Evolutionary conservation across 1,139 yeast species (phyloP), one percentile per base, ranked within the genome.

Genomic region (Lodderomyces elongisporus): DNA sequence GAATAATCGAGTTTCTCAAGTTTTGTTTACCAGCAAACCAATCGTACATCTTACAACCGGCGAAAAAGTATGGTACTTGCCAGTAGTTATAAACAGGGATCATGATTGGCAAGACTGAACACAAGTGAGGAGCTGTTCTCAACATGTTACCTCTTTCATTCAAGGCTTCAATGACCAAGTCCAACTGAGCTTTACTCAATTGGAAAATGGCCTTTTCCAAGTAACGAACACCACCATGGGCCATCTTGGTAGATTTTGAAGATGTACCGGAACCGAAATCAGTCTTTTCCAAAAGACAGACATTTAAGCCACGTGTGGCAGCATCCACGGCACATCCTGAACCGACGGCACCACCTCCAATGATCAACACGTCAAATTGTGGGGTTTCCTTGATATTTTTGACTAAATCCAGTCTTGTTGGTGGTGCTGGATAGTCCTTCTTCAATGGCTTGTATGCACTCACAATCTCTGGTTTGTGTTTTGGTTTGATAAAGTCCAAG

Each of bases 291-390:
- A 89, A 72, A 40, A 89, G 60, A 37, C 94, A 87, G 30, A 88
- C 96, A 53, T 85, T 84, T 47, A 88, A 74, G 24, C 96, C 96
- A 57, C 97, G 74, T 25, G 95, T 77, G 14, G 84, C 77, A 24
- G 96, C 96, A 60, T 89, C 97, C 31, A 89, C 68, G 1, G 96
- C 97, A 32, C 88, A 77, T 37, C 97, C 97, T 5, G 96, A 67
- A 44, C 97, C 97, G 14, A 93, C 81, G 25, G 97, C 96, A 56
- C 97, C 97, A 45, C 96, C 97, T 38, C 97, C 97, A 45, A 89
- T 79, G 44, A 89, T 70, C 45, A 89, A 61, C 21, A 89, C 75
- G 54, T 89, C 97, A 52, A 79, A 89, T 48, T 77, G 68, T 27
- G 70, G 63, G n/a, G 59, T 55, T 23, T 47, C 44, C 22, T 54